A percentile compares a stretch with the other conserved stretches of the same genome.
Conservation (phyloP, 2,329 filamentous ascomycete genomes). For the Fusarium stilboides region DNA sequence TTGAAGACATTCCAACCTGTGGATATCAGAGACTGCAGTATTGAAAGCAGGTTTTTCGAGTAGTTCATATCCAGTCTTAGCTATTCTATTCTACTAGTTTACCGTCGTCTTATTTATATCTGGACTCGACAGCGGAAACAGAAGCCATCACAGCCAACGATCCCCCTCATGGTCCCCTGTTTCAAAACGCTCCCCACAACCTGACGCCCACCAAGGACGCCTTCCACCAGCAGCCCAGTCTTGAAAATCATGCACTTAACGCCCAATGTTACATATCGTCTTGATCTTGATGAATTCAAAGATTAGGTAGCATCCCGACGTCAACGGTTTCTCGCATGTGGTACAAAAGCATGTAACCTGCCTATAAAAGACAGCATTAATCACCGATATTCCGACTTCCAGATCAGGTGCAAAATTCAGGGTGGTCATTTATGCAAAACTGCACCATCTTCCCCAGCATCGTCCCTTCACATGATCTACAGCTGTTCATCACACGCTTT, state of each 20-base stretch:
- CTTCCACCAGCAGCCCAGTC: not conserved
- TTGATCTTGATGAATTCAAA: not conserved
- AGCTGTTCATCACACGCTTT: constrained; percentile 23
- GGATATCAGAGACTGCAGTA: not conserved
- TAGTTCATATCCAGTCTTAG: not conserved
- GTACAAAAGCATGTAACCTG: not conserved
- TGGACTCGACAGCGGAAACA: not conserved
- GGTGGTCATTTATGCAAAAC: constrained; percentile 27
- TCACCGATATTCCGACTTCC: not conserved
- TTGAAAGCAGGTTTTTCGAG: constrained; percentile 6
- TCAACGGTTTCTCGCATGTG: constrained; percentile 13
- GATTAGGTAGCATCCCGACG: constrained; percentile 12
- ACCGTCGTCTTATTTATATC: not conserved
- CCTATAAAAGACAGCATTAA: not conserved
- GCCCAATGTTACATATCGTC: constrained; percentile 3
- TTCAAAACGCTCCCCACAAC: constrained; percentile 37
- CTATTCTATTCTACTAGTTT: constrained; percentile 5
- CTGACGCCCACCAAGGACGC: constrained; percentile 9
- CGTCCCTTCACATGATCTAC: constrained; percentile 28
- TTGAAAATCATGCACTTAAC: constrained; percentile 8
- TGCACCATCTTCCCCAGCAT: constrained; percentile 4
- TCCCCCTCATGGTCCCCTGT: constrained; percentile 21
- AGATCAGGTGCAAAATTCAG: constrained; percentile 31
- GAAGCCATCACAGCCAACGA: constrained; percentile 27
- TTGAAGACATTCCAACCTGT: not conserved